Base-by-base conservation (phyloP, 1,139 yeast species). In the Kluyveromyces sp. region DNA sequence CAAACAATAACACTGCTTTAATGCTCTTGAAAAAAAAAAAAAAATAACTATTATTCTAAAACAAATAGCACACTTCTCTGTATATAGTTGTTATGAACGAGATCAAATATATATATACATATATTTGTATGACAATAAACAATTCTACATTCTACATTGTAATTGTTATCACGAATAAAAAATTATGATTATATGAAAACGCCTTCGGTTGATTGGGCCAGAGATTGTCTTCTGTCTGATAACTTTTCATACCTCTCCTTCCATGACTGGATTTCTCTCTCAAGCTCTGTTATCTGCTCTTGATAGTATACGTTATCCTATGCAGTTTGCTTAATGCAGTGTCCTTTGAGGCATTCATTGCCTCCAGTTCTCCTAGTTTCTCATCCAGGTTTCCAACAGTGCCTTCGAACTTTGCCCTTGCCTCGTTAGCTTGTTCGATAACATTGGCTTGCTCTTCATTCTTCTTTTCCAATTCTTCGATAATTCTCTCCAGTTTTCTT, bases 261-360 rank as follows among this genome's bases (percentile, higher is more conserved):
- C 78, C 89, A 79, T 49, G 78, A 81, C 43, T 77, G 71, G 21
- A 83, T 65, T 59, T 86, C 95, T 56, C 72, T 77, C 62, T 85
- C 89, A 53, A 83, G 62, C 48, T 75, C 66, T 49, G 79, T 63
- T 45, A 59, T 62, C 63, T 53, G 59, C 34, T 58, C 60, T 41
- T 59, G 54, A 62, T 61, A 47, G 53, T 56, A 54, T 43, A 63
- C 48, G 61, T 60, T 53, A 57, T 62, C 63, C 74, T 48, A 50
- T 68, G 52, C 56, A 59, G 49, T 53, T 59, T 52, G 47, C 60
- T 56, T 43, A 60, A 44, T 33, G 58, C 61, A 31, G 64, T 53
- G 45, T 67, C 72, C 42, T 64, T 67, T 39, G 61, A 58, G n/a
- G 71, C 49, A 4, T 58, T 54, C 44, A 65, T 64, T 39, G 56